Conservation (phyloP, 345 rosid genomes). For the Rhodomyrtus tomentosa region DNA sequence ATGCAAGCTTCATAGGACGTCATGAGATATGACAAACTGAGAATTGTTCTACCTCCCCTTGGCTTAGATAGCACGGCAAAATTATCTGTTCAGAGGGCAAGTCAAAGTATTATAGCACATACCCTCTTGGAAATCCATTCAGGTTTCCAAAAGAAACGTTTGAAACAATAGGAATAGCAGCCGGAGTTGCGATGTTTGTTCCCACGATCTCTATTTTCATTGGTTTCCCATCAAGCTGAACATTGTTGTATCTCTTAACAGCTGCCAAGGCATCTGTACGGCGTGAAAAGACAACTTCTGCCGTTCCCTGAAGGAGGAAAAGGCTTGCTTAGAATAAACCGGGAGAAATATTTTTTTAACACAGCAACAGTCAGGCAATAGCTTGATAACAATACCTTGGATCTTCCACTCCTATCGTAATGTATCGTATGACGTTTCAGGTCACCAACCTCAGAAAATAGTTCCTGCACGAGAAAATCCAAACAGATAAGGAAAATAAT, state of each 20-base stretch:
- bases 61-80: background rate
- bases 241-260: constrained; percentile 82
- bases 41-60: background rate
- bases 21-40: background rate
- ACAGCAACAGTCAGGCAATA: constrained; percentile 20
- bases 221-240: constrained; percentile 92
- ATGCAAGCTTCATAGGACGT: background rate
- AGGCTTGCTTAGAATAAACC: constrained; percentile 17
- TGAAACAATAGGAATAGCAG: constrained; percentile 17
- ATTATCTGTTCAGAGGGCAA: background rate
- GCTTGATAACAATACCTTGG: constrained; percentile 57
- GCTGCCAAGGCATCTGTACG: constrained; percentile 75
- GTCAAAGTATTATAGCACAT: background rate
- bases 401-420: constrained; percentile 93
- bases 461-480: constrained; percentile 30
- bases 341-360: constrained; percentile 6
- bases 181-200: constrained; percentile 41
- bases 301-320: constrained; percentile 70
- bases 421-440: constrained; percentile 73
- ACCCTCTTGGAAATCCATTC: constrained; percentile 8
- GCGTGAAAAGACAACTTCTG: constrained; percentile 77
- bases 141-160: constrained; percentile 33
- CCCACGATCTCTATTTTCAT: constrained; percentile 96
- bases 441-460: constrained; percentile 90
- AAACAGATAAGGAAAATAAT: background rate